A percentile compares a stretch with the other conserved stretches of the same genome.
phyloP scores from a whole-genome alignment of 2,329 filamentous ascomycete genomes.

The Uncinocarpus reesii region DNA sequence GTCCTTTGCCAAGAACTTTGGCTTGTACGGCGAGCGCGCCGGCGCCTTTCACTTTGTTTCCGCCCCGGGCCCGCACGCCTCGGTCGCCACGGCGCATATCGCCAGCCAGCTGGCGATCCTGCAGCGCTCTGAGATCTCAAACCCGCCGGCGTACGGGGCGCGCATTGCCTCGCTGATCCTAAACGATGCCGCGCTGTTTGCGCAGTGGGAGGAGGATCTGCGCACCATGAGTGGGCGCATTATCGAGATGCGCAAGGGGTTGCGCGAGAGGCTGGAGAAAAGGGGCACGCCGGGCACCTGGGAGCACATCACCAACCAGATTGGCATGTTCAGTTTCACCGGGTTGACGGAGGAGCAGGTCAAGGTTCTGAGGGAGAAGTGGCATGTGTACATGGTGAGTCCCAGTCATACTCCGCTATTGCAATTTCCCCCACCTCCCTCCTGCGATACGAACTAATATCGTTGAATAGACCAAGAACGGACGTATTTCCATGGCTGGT shows the following conservation, averaged over 20 bases:
- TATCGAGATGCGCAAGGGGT: slow-evolving; percentile 72
- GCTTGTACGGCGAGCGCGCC: slow-evolving; percentile 89
- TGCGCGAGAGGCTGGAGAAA: slow-evolving; percentile 71
- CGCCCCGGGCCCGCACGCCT: slow-evolving; percentile 56
- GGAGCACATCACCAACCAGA: slow-evolving; percentile 97
- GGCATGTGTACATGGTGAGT: slow-evolving; percentile 42
- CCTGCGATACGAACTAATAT: not conserved
- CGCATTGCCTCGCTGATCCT: slow-evolving; percentile 75
- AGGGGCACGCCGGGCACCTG: slow-evolving; percentile 79
- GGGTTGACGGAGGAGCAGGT: slow-evolving; percentile 44
- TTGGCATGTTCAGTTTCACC: slow-evolving; percentile 95
- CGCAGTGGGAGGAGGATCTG: slow-evolving; percentile 87
- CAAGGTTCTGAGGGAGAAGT: slow-evolving; percentile 36
- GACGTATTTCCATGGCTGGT: slow-evolving; percentile 96
- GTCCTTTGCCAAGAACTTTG: slow-evolving; percentile 58
- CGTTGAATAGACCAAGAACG: slow-evolving; percentile 68
- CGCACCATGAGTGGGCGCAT: slow-evolving; percentile 92
- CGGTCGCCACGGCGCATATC: slow-evolving; percentile 52
- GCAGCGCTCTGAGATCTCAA: slow-evolving; percentile 94
- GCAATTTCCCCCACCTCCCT: not conserved
- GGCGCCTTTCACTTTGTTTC: slow-evolving; percentile 94
- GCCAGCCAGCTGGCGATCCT: slow-evolving; percentile 84
- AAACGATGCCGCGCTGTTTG: slow-evolving; percentile 71
- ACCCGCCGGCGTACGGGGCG: slow-evolving; percentile 88
- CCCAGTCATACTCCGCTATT: too few relatives aligned